Evolutionary conservation across 192 early-diverging fungal species (phyloP), one percentile per base, ranked within the genome.

Genomic region (Coemansia sp.): DNA sequence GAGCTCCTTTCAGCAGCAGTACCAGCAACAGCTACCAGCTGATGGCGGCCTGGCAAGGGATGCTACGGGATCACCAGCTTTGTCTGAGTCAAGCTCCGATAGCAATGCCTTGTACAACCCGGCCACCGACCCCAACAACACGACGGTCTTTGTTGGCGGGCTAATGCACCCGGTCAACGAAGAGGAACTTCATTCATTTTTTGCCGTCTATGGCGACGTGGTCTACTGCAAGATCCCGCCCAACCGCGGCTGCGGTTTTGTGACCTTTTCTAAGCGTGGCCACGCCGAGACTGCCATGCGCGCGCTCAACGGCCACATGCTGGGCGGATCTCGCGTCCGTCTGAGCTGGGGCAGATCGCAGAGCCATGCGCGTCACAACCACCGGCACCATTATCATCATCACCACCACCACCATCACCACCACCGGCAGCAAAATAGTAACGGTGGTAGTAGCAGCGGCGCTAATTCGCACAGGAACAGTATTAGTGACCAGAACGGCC

Each of bases 121-220:
- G 37, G 78, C 84, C 1, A 73, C 78, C 2, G 96, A 98, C 74
- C 94, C 94, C 44, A 91, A 82, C 77, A 97, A 97, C 82, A 98
- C 96, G 4, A 99, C 97, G 3, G 94, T 99, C 33, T 99, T 99
- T 86, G 94, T 99, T 26, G 97, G 97, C 23, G 96, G 96, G 5
- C 81, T 99, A 46, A 91, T 87, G 44, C 86, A 91, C 37, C 85
- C 88, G 8, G 90, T 93, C n/a, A 86, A 86, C 28, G 96, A 98
- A 71, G 92, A 95, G 55, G 95, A 98, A 59, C 86, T 99, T 63
- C 75, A 87, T 38, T 87, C 88, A 6, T 87, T 89, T 68, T 99
- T 99, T 79, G 78, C 87, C 14, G 86, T 87, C 37, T 96, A 94
- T 87, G 97, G 97, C 37, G 94, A 94, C 38, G 96, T 99, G 53